phyloP scores from a whole-genome alignment of 495 filamentous ascomycete species.

The Aspergillus ellipticus region DNA sequence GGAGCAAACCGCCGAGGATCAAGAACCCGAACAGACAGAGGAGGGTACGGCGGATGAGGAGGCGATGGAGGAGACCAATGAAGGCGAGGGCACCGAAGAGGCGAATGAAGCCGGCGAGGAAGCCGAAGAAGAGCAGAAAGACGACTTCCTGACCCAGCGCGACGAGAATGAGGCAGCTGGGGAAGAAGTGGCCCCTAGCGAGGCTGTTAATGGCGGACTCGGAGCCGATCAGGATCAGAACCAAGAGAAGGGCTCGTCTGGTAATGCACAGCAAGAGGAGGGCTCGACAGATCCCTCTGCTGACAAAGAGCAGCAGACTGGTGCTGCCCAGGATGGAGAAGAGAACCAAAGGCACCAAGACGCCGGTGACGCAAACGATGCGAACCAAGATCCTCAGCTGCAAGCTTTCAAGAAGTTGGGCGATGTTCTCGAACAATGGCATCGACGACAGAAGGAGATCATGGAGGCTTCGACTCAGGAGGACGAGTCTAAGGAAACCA shows the following conservation, averaged over 20 bases:
- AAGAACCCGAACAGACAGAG: slow-evolving; percentile 37
- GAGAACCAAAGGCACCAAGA: slow-evolving; percentile 42
- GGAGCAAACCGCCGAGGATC: slow-evolving; percentile 22
- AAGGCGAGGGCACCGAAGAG: slow-evolving; percentile 38
- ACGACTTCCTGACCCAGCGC: slow-evolving; percentile 40
- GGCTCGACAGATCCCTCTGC: slow-evolving; percentile 45
- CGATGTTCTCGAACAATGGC: slow-evolving; percentile 90
- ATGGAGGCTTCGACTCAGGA: slow-evolving; percentile 61
- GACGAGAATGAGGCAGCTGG: slow-evolving; percentile 42
- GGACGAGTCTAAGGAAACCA: slow-evolving; percentile 39
- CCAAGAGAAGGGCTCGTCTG: slow-evolving; percentile 64
- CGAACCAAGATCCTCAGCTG: slow-evolving; percentile 47
- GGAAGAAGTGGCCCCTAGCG: slow-evolving; percentile 48
- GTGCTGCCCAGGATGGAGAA: slow-evolving; percentile 42
- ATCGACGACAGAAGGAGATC: slow-evolving; percentile 78
- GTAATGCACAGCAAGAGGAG: slow-evolving; percentile 55
- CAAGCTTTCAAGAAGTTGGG: slow-evolving; percentile 87
- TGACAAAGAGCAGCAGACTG: slow-evolving; percentile 39
- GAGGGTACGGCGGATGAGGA: slow-evolving; percentile 40
- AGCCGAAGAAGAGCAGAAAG: slow-evolving; percentile 38
- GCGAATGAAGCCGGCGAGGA: slow-evolving; percentile 53
- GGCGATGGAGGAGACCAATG: slow-evolving; percentile 13
- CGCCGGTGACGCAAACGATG: slow-evolving; percentile 39
- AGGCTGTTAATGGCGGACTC: slow-evolving; percentile 43
- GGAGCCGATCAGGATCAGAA: slow-evolving; percentile 48